phyloP scores from a whole-genome alignment of 208 protist species.

The Wallacemonas sp. region DNA sequence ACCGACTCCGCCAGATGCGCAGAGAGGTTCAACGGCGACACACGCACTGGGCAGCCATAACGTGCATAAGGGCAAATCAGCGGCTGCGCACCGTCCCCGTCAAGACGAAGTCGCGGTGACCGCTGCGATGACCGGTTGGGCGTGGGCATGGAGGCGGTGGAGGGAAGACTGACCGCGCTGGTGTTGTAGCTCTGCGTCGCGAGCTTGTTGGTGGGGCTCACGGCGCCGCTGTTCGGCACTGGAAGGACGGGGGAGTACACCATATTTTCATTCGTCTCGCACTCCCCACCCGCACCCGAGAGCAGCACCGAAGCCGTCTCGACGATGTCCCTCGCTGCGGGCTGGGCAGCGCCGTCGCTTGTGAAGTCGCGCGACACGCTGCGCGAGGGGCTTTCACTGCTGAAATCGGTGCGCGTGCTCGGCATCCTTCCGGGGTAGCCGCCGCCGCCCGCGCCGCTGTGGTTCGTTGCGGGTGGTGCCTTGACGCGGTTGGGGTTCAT shows the following conservation, averaged over 20 bases:
- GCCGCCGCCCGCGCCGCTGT: background rate
- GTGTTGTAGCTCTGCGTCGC: background rate
- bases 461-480: background rate
- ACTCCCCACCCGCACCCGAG: background rate
- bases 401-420: background rate
- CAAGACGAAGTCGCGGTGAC: background rate
- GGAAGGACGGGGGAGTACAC: background rate
- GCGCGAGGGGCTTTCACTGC: background rate
- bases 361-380: background rate
- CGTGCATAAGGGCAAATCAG: constrained; percentile 63
- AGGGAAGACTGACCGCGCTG: background rate
- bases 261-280: constrained; percentile 9
- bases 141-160: background rate
- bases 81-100: background rate
- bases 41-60: constrained; percentile 57
- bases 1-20: constrained; percentile 55
- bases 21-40: constrained; percentile 40
- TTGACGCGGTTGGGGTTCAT: constrained; percentile 44
- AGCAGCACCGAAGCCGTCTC: background rate
- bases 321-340: background rate
- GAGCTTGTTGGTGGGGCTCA: background rate
- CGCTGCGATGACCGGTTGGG: background rate
- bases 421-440: background rate
- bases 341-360: background rate
- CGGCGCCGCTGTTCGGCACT: background rate